Percentiles rank a stretch among this genome's conserved stretches.
Conservation (phyloP, 371 early-diverging fungal genomes). For the Mitosporidium daphniae region DNA sequence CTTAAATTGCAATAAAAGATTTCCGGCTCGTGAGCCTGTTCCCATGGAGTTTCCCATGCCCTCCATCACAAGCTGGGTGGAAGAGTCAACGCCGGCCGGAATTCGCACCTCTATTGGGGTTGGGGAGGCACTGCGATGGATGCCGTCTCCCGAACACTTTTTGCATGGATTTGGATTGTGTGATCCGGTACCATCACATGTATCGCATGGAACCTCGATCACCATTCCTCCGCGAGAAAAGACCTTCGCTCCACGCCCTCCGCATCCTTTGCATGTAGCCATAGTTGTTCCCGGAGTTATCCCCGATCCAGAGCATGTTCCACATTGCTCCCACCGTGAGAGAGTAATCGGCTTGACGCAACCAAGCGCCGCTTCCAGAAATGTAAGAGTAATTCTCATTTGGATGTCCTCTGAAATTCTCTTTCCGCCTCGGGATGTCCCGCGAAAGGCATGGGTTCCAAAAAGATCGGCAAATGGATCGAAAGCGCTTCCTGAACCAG, state of each 20-base stretch:
- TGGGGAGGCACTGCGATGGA: too few species aligned
- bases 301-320: constrained; percentile 34
- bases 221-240: too few species aligned
- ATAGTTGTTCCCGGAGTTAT: constrained; percentile 24
- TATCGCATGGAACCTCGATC: too few species aligned
- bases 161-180: too few species aligned
- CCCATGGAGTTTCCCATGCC: too few species aligned
- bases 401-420: constrained; percentile 2
- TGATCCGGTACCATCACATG: too few species aligned
- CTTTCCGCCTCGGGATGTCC: too few species aligned
- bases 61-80: too few species aligned
- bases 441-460: too few species aligned
- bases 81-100: too few species aligned
- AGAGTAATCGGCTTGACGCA: constrained; percentile 17
- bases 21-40: constrained; percentile 30
- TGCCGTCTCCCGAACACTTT: too few species aligned
- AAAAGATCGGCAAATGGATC: constrained; percentile 7
- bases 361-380: constrained; percentile 59
- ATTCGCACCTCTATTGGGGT: too few species aligned
- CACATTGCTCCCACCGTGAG: constrained; percentile 20
- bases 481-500: constrained; percentile 5
- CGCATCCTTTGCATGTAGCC: constrained; percentile 24
- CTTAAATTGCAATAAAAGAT: constrained; percentile 27
- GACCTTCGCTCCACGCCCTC: constrained; percentile 30
- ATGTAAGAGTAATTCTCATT: constrained; percentile 17